Percentiles rank a stretch among this genome's conserved stretches.
These are phyloP conservation scores for Lotus japonicus DNA, from an alignment of 306 rosid genomes.

Conservation along the genomic window DNA sequence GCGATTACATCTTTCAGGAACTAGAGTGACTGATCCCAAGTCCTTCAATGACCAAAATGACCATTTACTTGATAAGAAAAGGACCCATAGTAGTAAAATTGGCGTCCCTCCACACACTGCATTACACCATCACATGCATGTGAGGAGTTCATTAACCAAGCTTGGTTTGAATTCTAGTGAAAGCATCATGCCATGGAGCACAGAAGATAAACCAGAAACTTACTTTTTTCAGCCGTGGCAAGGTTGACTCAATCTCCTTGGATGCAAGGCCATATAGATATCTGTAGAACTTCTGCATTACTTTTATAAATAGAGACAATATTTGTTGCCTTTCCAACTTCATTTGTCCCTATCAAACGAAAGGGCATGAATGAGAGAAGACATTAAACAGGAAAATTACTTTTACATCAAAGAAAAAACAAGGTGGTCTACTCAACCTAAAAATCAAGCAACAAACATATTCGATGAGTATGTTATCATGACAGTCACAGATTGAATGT, in stretches of 20 bases:
- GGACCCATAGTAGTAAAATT: neutral
- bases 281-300: conserved; percentile 68
- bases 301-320: conserved; percentile 76
- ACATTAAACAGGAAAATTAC: neutral
- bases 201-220: conserved; percentile 16
- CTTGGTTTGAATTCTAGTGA: neutral
- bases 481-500: no score
- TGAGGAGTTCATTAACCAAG: conserved; percentile 7
- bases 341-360: conserved; percentile 52
- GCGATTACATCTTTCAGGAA: no score
- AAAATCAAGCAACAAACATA: no score
- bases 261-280: conserved; percentile 51
- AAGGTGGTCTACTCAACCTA: neutral
- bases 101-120: neutral
- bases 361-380: neutral
- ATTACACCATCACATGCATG: neutral
- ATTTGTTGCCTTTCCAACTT: conserved; percentile 72
- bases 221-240: conserved; percentile 78
- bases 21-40: no score
- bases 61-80: no score
- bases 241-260: conserved; percentile 67
- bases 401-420: neutral
- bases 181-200: conserved; percentile 7
- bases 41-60: no score
- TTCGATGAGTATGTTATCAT: no score